Conservation (phyloP, 2,329 filamentous ascomycete genomes). For the Simplicillium sp. region DNA sequence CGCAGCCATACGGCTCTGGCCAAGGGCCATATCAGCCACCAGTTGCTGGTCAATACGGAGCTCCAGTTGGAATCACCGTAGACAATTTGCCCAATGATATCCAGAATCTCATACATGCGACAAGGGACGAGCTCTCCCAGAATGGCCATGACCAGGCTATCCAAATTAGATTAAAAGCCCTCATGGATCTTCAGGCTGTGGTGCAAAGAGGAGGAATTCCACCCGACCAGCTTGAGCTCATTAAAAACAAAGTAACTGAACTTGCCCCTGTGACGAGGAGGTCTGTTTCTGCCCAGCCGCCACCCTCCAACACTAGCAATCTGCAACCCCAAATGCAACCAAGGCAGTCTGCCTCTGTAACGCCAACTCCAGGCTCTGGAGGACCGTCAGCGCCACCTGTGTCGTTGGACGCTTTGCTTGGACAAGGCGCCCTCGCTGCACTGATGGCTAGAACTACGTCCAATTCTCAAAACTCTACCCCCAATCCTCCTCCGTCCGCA, state of each 20-base stretch:
- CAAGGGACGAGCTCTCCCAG: constrained; percentile 64
- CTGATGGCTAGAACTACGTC: constrained; percentile 43
- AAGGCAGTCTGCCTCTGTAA: constrained; percentile 22
- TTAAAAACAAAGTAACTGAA: constrained; percentile 76
- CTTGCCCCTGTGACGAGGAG: constrained; percentile 56
- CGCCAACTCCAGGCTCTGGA: constrained; percentile 19
- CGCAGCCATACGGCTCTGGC: constrained; percentile 24
- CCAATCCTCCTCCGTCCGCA: constrained; percentile 27
- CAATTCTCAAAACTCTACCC: constrained; percentile 38
- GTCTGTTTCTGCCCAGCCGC: constrained; percentile 20
- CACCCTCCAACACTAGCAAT: constrained; percentile 15
- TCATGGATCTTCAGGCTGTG: constrained; percentile 69
- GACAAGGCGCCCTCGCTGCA: constrained; percentile 49
- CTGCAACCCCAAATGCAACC: constrained; percentile 21
- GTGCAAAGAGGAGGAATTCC: constrained; percentile 70
- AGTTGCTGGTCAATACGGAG: constrained; percentile 26
- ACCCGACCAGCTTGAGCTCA: constrained; percentile 71
- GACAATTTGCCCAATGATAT: constrained; percentile 77
- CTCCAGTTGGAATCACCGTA: constrained; percentile 46
- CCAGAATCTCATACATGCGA: constrained; percentile 63
- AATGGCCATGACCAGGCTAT: constrained; percentile 68
- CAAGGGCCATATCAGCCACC: constrained; percentile 32
- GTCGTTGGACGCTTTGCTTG: constrained; percentile 50
- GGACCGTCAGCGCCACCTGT: constrained; percentile 23
- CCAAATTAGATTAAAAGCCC: constrained; percentile 71